Conservation (phyloP, 2,329 filamentous ascomycete genomes). For the Drechslera avenae region DNA sequence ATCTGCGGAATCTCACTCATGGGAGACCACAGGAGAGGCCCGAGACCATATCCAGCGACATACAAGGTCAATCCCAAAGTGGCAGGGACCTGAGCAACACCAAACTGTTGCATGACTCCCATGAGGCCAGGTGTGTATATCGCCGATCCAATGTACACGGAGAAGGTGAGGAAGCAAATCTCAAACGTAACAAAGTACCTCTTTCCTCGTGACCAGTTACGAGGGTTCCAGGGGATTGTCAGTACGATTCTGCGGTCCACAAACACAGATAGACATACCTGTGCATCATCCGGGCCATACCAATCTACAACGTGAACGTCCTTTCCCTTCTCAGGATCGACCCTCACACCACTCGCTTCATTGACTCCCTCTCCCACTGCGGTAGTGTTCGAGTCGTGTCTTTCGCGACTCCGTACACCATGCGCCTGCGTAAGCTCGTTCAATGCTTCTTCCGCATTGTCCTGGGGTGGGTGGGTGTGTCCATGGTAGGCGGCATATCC, state of each 20-base stretch:
- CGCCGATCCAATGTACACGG: slow-evolving; percentile 58
- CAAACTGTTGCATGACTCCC: slow-evolving; percentile 59
- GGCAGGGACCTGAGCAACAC: slow-evolving; percentile 55
- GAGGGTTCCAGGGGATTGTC: slow-evolving; percentile 47
- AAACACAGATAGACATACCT: slow-evolving; percentile 20
- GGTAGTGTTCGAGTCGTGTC: slow-evolving; percentile 12
- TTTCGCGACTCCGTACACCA: slow-evolving; percentile 15
- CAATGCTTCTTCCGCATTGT: slow-evolving; percentile 18
- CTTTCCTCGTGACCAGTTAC: slow-evolving; percentile 54
- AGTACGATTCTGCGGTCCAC: background rate
- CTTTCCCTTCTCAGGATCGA: slow-evolving; percentile 60
- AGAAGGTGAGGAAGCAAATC: slow-evolving; percentile 57
- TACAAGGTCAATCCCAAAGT: slow-evolving; percentile 52
- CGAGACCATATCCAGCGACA: slow-evolving; percentile 40
- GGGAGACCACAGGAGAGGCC: slow-evolving; percentile 47
- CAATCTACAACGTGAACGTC: slow-evolving; percentile 59
- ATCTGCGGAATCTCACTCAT: slow-evolving; percentile 56
- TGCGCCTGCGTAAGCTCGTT: slow-evolving; percentile 26
- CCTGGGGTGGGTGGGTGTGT: slow-evolving; percentile 43
- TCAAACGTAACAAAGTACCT: slow-evolving; percentile 54
- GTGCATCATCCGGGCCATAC: slow-evolving; percentile 56
- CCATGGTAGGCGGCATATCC: slow-evolving; percentile 55
- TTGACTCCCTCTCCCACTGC: slow-evolving; percentile 28
- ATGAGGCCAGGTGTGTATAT: slow-evolving; percentile 54
- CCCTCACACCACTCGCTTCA: slow-evolving; percentile 48